These are phyloP conservation scores for Aegilops sharonensis DNA, from an alignment of 176 grass and related monocot species.

Conservation along the genomic window DNA sequence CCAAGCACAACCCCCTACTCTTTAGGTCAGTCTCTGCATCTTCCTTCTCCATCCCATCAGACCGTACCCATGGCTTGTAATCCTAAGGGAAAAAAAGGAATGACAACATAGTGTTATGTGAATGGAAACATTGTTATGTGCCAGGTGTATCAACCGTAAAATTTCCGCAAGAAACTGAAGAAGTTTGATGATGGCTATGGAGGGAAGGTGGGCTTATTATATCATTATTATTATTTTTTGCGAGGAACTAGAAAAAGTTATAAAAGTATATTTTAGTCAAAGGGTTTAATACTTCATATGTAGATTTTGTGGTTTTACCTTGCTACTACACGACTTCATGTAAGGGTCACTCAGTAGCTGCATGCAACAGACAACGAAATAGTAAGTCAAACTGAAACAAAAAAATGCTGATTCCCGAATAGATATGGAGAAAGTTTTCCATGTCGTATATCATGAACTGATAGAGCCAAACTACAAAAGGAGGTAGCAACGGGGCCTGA, in stretches of 20 bases:
- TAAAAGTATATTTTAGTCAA: background rate
- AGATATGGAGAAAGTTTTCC: slow-evolving; percentile 25
- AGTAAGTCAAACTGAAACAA: slow-evolving; percentile 2
- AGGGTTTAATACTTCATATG: background rate
- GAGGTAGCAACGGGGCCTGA: slow-evolving; percentile 28
- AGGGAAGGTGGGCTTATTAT: too few relatives aligned
- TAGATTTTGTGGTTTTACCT: slow-evolving; percentile 36
- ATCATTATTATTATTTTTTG: background rate
- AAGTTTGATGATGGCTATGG: background rate
- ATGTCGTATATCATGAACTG: slow-evolving; percentile 23
- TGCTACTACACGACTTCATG: slow-evolving; percentile 71
- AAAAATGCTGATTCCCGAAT: background rate
- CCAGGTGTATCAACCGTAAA: background rate
- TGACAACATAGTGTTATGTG: background rate
- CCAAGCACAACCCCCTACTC: slow-evolving; percentile 82
- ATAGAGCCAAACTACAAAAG: slow-evolving; percentile 34
- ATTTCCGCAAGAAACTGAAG: background rate
- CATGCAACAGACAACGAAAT: slow-evolving; percentile 37
- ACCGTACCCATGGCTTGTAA: slow-evolving; percentile 68
- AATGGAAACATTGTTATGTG: background rate
- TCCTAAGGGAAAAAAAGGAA: slow-evolving; percentile 43
- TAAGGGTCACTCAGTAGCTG: slow-evolving; percentile 94
- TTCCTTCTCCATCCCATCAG: slow-evolving; percentile 57
- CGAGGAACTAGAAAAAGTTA: background rate
- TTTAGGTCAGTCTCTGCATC: slow-evolving; percentile 59